Evolutionary conservation across 495 filamentous ascomycete genomes (phyloP).

Genomic region (Neurospora sp.): DNA sequence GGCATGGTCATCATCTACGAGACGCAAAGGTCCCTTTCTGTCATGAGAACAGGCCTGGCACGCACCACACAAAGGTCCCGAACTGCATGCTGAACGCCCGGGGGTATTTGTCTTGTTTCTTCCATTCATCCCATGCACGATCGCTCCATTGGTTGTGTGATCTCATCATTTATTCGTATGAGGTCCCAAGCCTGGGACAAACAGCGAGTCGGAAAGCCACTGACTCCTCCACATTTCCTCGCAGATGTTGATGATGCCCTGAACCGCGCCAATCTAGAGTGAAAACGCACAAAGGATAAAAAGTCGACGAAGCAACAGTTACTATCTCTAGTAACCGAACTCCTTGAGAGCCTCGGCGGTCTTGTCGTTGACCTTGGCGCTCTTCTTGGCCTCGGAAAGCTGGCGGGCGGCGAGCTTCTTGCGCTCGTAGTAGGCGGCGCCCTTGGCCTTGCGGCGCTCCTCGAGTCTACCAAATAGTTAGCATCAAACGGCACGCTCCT

Average conservation of each 20-base stretch:
- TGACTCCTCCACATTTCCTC: constrained; percentile 26
- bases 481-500: constrained; percentile 15
- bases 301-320: constrained; percentile 9
- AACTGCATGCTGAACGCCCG: neutral
- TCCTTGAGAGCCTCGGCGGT: constrained; percentile 43
- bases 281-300: constrained; percentile 30
- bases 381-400: constrained; percentile 84
- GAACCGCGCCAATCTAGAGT: constrained; percentile 34
- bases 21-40: neutral
- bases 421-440: constrained; percentile 96
- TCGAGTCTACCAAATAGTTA: constrained; percentile 64
- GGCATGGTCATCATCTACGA: neutral
- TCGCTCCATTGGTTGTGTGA: constrained; percentile 28
- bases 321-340: constrained; percentile 43
- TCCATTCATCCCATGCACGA: constrained; percentile 26
- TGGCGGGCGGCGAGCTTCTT: constrained; percentile 92
- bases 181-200: constrained; percentile 27
- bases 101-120: constrained; percentile 23
- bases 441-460: constrained; percentile 98
- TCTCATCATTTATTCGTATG: constrained; percentile 30
- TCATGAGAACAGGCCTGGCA: neutral
- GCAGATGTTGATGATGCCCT: constrained; percentile 32
- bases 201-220: constrained; percentile 26
- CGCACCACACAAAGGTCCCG: neutral
- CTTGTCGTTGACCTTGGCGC: constrained; percentile 70